phyloP scores from a whole-genome alignment of 768 basidiomycete species.

The Mycena vitilis region DNA sequence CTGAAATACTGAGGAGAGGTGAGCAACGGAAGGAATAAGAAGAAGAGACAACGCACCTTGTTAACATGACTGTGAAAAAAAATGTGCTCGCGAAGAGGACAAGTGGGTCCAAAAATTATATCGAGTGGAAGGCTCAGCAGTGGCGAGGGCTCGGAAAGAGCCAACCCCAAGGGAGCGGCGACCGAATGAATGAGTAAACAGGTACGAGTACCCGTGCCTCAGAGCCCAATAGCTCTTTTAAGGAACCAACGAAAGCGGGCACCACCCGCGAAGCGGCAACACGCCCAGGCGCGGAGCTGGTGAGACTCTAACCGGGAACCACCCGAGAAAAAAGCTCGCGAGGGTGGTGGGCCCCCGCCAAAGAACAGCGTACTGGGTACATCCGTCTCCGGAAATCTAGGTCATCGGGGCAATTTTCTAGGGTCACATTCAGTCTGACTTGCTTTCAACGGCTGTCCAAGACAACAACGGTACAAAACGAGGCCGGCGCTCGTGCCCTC shows the following conservation, averaged over 20 bases:
- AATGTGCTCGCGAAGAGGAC: conserved; percentile 23
- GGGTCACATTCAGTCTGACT: conserved; percentile 1
- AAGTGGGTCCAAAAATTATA: conserved; percentile 26
- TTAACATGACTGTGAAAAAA: background rate
- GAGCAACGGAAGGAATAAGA: background rate
- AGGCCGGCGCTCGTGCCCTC: conserved; percentile 25
- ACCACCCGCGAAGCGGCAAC: conserved; percentile 25
- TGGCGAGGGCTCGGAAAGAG: background rate
- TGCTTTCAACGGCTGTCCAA: conserved; percentile 13
- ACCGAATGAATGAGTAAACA: conserved; percentile 1
- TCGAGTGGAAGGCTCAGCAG: conserved; percentile 7
- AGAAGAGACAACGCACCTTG: conserved; percentile 9
- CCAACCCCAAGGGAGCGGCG: background rate
- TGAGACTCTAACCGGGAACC: conserved; percentile 29
- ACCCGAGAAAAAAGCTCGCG: conserved; percentile 15
- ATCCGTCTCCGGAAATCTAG: background rate
- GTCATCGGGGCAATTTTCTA: background rate
- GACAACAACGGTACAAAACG: conserved; percentile 22
- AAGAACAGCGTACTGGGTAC: conserved; percentile 1
- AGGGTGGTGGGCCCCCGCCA: conserved; percentile 25
- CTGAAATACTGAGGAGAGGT: background rate
- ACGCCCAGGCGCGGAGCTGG: conserved; percentile 18
- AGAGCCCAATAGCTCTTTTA: background rate
- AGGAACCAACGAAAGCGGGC: conserved; percentile 9
- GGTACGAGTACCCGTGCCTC: background rate